Base-by-base conservation (phyloP, 257 asterid species). In the Solanum bulbocastanum region DNA sequence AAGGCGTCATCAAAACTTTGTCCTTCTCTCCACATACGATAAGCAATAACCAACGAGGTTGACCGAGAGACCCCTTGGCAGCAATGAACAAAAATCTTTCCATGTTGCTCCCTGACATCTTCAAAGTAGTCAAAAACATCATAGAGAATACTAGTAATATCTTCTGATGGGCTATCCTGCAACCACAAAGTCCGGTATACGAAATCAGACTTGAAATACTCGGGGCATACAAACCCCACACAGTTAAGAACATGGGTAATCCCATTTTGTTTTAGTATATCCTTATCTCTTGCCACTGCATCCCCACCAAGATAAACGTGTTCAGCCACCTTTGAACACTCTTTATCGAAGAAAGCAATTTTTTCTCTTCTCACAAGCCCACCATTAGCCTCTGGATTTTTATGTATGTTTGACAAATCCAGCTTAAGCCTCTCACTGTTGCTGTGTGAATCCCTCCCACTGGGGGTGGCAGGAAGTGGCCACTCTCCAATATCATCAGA, bases 101-200 rank as follows among this genome's bases (percentile, higher is more conserved):
- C 94, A 73, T 88, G 88, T 78, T 87, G 93, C 87, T 89, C 93
- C 81, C 92, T 88, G 78, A 92, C 95, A 87, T 92, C 91, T 89
- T 92, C 95, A 82, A 92, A 92, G 90, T 91, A 91, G 86, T 91
- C 95, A 87, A 92, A 92, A 79, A 91, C 95, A 88, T 92, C 95
- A 89, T 92, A 92, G 6, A 92, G 89, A 75, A 92, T 92, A 88
- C 95, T 91, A 36, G 95, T 92, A 60, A 92, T 92, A 90, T 92
- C 95, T 87, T 91, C 94, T 14, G 93, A 90, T 4, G 94, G 94
- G 90, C 93, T 91, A 87, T 92, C 95, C 87, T 92, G 94, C 88
- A 92, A 87, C 95, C 95, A 92, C 89, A 91, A 73, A 76, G 95
- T 92, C 75, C 92, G 85, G 60, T 92, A 91, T 22, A 88, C 89